phyloP scores from a whole-genome alignment of 225 moss, liverwort and hornwort genomes.

The Marchantia paleacea region DNA sequence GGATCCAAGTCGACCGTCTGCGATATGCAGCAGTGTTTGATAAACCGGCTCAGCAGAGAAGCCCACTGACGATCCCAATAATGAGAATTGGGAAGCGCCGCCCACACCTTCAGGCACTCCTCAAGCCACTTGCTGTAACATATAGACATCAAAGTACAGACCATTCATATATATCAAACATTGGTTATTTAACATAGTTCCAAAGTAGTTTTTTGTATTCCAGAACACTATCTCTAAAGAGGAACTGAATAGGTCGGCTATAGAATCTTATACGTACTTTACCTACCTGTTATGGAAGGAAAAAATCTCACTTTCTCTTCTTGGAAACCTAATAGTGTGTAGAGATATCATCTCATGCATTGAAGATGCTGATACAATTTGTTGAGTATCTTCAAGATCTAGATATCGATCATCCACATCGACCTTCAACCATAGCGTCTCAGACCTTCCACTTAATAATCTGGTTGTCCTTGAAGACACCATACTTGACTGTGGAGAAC shows the following conservation, averaged over 20 bases:
- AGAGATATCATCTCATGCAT: no score
- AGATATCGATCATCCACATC: no score
- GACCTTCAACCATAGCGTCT: no score
- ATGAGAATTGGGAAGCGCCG: conserved; percentile 85
- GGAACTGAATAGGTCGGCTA: neutral
- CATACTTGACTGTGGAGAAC: no score
- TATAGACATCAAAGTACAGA: neutral
- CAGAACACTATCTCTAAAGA: neutral
- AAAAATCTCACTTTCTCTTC: no score
- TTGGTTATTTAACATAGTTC: neutral
- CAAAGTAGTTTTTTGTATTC: neutral
- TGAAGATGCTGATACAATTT: no score
- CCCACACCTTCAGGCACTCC: conserved; percentile 76
- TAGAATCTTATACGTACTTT: neutral
- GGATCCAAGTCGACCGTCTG: conserved; percentile 71
- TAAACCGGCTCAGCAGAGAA: conserved; percentile 69
- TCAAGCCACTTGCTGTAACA: conserved; percentile 82
- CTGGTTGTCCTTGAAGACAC: no score
- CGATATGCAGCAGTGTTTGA: conserved; percentile 60
- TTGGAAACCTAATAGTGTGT: no score
- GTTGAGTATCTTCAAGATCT: no score
- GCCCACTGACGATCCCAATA: conserved; percentile 98
- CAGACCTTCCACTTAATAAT: no score
- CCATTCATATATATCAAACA: neutral
- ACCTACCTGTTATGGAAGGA: neutral